phyloP scores from a whole-genome alignment of 768 basidiomycete genomes.

The Suillus cothurnatus region DNA sequence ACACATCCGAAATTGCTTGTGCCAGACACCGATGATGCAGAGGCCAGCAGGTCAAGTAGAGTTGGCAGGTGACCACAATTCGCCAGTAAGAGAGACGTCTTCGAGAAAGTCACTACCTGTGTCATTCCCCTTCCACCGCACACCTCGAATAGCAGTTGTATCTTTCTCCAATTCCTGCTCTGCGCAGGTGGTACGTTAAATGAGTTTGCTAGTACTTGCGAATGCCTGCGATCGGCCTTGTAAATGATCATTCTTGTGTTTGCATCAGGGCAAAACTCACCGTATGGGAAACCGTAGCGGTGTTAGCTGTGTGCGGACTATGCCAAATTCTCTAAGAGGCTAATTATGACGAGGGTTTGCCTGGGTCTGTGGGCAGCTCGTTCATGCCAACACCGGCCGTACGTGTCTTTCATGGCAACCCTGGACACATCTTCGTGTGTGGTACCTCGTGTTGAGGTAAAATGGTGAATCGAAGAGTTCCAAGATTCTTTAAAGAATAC shows the following conservation, averaged over 20 bases:
- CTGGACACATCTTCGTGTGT: too few species aligned
- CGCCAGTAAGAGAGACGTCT: background rate
- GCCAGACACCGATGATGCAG: background rate
- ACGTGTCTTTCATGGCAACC: too few species aligned
- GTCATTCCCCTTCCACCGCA: background rate
- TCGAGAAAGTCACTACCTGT: background rate
- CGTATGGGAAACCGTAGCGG: background rate
- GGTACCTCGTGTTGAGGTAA: too few species aligned
- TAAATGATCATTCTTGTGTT: too few species aligned
- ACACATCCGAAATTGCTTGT: background rate
- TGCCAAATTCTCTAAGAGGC: background rate
- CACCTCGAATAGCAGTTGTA: too few species aligned
- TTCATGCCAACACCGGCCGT: background rate
- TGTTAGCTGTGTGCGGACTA: background rate
- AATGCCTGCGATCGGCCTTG: too few species aligned
- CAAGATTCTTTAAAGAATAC: too few species aligned
- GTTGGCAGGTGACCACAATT: background rate
- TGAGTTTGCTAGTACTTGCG: too few species aligned
- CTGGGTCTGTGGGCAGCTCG: too few species aligned
- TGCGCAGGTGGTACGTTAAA: too few species aligned
- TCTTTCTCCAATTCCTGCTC: too few species aligned
- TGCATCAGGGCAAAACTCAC: background rate
- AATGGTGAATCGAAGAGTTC: too few species aligned
- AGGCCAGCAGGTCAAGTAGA: background rate
- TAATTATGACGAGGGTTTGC: background rate